Evolutionary conservation across 192 early-diverging fungal genomes (phyloP).

Genomic region (Kickxella alabastrina): DNA sequence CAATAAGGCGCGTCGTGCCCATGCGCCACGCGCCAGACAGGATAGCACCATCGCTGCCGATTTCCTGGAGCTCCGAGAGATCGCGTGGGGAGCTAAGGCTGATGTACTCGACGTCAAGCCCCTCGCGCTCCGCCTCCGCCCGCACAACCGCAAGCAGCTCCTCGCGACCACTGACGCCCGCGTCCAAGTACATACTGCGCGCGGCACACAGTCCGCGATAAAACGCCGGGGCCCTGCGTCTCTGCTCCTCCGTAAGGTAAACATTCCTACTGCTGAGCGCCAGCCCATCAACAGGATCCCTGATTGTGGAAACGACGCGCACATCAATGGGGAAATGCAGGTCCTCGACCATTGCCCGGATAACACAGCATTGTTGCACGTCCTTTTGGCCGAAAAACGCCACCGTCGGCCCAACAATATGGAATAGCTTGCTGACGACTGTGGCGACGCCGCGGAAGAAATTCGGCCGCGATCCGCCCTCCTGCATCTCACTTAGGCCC

Average conservation of each 20-base stretch:
- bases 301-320: conserved; percentile 65
- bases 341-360: conserved; percentile 78
- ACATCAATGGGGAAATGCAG: conserved; percentile 74
- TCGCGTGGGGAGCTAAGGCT: conserved; percentile 68
- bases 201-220: conserved; percentile 65
- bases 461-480: conserved; percentile 86
- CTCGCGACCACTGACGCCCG: conserved; percentile 32
- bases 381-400: conserved; percentile 98
- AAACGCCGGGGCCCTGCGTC: conserved; percentile 66
- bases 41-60: conserved; percentile 64
- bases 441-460: conserved; percentile 98
- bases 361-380: conserved; percentile 85
- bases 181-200: conserved; percentile 43
- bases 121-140: conserved; percentile 38
- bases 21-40: conserved; percentile 80
- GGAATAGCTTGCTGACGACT: conserved; percentile 90
- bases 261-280: conserved; percentile 89
- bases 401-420: conserved; percentile 75
- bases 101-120: conserved; percentile 79
- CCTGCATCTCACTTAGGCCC: conserved; percentile 88
- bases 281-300: conserved; percentile 73
- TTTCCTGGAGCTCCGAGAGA: conserved; percentile 56
- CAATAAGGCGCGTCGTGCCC: conserved; percentile 87
- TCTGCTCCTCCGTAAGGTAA: conserved; percentile 72
- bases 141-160: conserved; percentile 45